These are phyloP conservation scores for Fomitopsis pulvina DNA, from an alignment of 768 basidiomycete genomes.

Conservation along the genomic window DNA sequence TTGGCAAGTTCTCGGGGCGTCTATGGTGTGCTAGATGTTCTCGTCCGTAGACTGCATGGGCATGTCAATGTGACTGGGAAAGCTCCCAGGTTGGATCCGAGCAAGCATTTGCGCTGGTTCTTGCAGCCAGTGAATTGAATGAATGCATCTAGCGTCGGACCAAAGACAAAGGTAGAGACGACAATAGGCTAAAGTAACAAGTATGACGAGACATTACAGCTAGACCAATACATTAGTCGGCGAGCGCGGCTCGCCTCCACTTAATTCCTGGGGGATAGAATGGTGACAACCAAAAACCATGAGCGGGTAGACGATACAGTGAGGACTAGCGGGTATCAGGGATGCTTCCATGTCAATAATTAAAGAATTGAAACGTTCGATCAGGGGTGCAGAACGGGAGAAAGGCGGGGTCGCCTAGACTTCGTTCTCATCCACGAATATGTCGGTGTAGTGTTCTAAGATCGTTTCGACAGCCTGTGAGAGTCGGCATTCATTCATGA, in stretches of 20 bases:
- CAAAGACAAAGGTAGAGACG: no score
- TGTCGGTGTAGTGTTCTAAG: slow-evolving; percentile 88
- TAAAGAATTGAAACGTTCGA: not conserved
- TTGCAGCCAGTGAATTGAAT: no score
- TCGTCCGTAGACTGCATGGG: no score
- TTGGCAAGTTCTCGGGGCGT: no score
- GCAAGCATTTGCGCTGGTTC: no score
- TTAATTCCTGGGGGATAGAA: no score
- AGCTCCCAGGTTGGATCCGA: no score
- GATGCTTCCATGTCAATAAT: slow-evolving; percentile 5
- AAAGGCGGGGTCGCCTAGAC: slow-evolving; percentile 21
- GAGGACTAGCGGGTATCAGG: slow-evolving; percentile 11
- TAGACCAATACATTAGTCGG: slow-evolving; percentile 2
- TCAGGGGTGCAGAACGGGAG: slow-evolving; percentile 11
- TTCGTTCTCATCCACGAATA: slow-evolving; percentile 86
- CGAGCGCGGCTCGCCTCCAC: not conserved
- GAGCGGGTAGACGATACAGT: slow-evolving; percentile 12
- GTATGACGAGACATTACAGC: slow-evolving; percentile 1
- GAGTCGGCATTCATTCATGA: not conserved
- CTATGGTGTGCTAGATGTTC: no score
- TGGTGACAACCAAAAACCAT: not conserved
- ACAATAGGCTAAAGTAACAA: no score
- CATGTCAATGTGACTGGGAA: no score
- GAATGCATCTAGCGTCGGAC: no score
- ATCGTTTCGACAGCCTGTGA: slow-evolving; percentile 90